These are phyloP conservation scores for Solanum bulbocastanum DNA, from an alignment of 257 asterid species.

Conservation along the genomic window DNA sequence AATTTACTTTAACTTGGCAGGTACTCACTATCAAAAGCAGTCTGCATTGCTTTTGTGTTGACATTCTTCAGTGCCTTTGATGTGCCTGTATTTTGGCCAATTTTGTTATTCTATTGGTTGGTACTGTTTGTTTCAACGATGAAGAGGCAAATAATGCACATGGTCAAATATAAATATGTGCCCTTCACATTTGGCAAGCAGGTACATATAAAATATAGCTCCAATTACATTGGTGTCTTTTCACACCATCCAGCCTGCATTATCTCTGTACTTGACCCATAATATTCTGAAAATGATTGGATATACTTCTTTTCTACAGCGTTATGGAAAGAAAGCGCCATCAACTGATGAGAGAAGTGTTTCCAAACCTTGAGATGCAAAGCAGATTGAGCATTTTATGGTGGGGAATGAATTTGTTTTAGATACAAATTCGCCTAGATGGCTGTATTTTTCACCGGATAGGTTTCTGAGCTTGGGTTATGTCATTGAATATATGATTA, in stretches of 20 bases:
- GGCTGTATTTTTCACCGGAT: neutral
- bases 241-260: neutral
- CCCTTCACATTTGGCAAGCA: constrained; percentile 95
- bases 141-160: constrained; percentile 99
- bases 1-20: constrained; percentile 32
- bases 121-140: constrained; percentile 74
- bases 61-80: constrained; percentile 94
- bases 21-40: constrained; percentile 80
- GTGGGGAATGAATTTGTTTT: constrained; percentile 16
- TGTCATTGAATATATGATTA: constrained; percentile 4
- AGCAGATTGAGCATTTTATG: constrained; percentile 21
- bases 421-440: constrained; percentile 12
- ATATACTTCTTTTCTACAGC: constrained; percentile 35
- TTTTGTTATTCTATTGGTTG: constrained; percentile 87
- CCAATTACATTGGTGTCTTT: neutral
- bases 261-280: neutral
- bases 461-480: constrained; percentile 12
- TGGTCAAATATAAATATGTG: constrained; percentile 84
- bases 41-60: constrained; percentile 63
- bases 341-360: constrained; percentile 45
- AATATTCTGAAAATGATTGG: neutral
- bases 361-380: constrained; percentile 41
- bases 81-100: constrained; percentile 98
- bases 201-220: constrained; percentile 27
- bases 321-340: constrained; percentile 72